These are phyloP conservation scores for Gliomastix tumulicola DNA, from an alignment of 2,329 filamentous ascomycete species.

Conservation along the genomic window DNA sequence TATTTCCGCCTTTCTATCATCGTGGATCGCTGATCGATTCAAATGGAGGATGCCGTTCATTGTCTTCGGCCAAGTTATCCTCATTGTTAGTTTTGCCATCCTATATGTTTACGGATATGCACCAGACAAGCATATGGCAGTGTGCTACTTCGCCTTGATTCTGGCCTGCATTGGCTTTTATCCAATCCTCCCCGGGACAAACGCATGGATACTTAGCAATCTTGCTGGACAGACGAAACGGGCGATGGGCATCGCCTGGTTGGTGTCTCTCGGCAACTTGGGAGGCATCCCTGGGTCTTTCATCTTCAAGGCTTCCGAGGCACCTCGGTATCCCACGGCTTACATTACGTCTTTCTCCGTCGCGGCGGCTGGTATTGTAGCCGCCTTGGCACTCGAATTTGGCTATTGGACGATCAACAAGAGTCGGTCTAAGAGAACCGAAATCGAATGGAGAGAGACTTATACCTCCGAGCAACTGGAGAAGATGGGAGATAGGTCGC, in stretches of 20 bases:
- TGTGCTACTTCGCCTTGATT: slow-evolving; percentile 7
- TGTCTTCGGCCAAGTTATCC: not conserved
- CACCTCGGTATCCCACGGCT: slow-evolving; percentile 15
- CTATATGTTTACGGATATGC: not conserved
- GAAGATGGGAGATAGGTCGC: slow-evolving; percentile 21
- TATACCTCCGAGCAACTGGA: slow-evolving; percentile 21
- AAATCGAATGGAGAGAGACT: slow-evolving; percentile 14
- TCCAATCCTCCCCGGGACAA: slow-evolving; percentile 7
- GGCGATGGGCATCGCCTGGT: slow-evolving; percentile 19
- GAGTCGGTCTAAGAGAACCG: slow-evolving; percentile 12
- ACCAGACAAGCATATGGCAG: not conserved
- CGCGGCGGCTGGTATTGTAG: slow-evolving; percentile 7
- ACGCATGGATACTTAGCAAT: slow-evolving; percentile 19
- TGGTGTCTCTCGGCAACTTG: slow-evolving; percentile 15
- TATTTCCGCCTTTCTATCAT: not conserved
- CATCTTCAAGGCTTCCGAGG: slow-evolving; percentile 13
- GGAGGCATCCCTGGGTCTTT: slow-evolving; percentile 15
- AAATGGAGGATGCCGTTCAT: slow-evolving; percentile 1
- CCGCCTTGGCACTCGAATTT: slow-evolving; percentile 11
- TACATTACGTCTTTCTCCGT: slow-evolving; percentile 14
- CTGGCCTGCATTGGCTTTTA: not conserved
- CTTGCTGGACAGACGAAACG: slow-evolving; percentile 17
- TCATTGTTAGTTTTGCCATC: not conserved
- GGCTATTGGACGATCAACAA: slow-evolving; percentile 13
- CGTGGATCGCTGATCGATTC: not conserved